Evolutionary conservation across 768 basidiomycete species (phyloP).

Genomic region (Termitomyces bulborhizus): DNA sequence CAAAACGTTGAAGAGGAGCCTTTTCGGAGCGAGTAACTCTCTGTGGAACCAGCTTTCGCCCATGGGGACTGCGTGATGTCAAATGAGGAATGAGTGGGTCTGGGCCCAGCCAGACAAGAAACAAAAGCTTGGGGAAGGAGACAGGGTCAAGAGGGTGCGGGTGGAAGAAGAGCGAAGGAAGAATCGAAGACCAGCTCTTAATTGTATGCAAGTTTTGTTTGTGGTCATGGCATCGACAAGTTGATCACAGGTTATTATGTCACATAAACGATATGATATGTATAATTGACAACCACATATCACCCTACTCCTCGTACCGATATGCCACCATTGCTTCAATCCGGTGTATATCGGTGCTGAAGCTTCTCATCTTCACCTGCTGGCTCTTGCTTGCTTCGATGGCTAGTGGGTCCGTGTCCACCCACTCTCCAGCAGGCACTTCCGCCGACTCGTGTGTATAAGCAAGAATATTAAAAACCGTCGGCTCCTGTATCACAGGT

Average conservation of each 20-base stretch:
- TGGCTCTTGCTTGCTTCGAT: conserved; percentile 93
- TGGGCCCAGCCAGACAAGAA: conserved; percentile 47
- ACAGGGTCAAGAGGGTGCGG: conserved; percentile 13
- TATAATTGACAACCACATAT: neutral
- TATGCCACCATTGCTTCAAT: conserved; percentile 99
- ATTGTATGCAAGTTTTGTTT: conserved; percentile 5
- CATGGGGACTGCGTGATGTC: conserved; percentile 34
- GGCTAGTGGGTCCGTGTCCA: conserved; percentile 87
- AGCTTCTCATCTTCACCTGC: conserved; percentile 91
- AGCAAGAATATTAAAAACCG: conserved; percentile 95
- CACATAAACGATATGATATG: neutral
- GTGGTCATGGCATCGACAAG: conserved; percentile 23
- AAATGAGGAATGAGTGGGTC: conserved; percentile 27
- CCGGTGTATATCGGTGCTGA: conserved; percentile 96
- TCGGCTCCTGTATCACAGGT: conserved; percentile 90
- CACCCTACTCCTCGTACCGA: conserved; percentile 73
- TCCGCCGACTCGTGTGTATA: conserved; percentile 92
- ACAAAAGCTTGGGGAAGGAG: conserved; percentile 20
- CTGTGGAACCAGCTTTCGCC: conserved; percentile 65
- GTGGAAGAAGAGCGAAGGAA: conserved; percentile 5
- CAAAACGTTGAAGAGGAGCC: conserved; percentile 67
- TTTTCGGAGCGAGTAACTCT: conserved; percentile 58
- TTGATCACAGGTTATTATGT: conserved; percentile 17
- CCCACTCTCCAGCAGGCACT: conserved; percentile 91
- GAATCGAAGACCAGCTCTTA: conserved; percentile 4